Conservation (phyloP, 78 protist species). For the Ministeria vibrans region DNA sequence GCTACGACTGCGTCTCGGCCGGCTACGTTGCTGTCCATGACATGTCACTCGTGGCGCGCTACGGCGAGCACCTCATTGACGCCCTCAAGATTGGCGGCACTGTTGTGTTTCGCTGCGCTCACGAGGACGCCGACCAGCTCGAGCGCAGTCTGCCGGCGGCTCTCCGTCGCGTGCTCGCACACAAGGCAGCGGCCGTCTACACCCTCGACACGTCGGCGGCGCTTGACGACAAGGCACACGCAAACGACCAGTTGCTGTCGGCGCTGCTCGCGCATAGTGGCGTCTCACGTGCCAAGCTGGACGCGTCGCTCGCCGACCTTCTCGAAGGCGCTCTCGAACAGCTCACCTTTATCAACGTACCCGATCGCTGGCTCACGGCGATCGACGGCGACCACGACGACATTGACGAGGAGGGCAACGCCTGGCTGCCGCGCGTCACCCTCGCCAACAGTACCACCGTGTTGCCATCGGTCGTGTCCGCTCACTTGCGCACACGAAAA, state of each 20-base stretch:
- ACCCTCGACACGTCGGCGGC: background rate
- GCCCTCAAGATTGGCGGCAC: background rate
- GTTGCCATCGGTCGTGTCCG: background rate
- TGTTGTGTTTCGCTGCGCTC: background rate
- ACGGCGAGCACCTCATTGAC: constrained; percentile 1
- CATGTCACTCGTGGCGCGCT: background rate
- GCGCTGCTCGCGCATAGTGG: background rate
- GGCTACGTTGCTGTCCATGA: background rate
- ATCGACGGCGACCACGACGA: too few species aligned
- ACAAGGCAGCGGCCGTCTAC: background rate
- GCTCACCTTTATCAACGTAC: too few species aligned
- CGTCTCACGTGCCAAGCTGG: too few species aligned
- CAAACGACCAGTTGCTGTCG: background rate
- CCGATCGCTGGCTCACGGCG: too few species aligned
- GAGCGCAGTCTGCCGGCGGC: background rate
- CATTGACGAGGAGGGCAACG: too few species aligned
- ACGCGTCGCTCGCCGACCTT: too few species aligned
- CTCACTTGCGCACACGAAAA: background rate
- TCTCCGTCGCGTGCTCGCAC: background rate
- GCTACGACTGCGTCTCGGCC: background rate
- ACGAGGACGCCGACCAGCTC: background rate
- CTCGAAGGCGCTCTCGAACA: too few species aligned
- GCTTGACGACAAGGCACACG: background rate
- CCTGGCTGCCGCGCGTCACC: background rate
- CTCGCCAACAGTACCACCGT: background rate